Conservation (phyloP, 257 asterid species). For the Rhazya stricta region DNA sequence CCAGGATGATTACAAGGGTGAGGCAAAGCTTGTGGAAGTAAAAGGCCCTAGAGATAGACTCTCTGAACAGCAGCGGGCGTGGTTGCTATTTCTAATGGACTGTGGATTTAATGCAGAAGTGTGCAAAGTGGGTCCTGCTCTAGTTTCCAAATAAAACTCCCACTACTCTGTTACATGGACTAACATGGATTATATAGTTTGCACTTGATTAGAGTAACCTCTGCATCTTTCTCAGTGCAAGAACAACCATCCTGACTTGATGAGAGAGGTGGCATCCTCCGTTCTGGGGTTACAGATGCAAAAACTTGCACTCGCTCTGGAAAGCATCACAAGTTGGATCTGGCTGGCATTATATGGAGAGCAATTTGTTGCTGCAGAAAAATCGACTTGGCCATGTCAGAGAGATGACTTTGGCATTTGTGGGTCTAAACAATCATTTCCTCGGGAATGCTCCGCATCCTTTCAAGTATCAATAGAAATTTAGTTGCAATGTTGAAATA, state of each 20-base stretch:
- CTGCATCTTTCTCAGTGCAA: not conserved
- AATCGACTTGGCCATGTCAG: not conserved
- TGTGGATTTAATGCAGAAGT: slow-evolving; percentile 79
- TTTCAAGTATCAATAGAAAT: not conserved
- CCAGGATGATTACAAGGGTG: slow-evolving; percentile 62
- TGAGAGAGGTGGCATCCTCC: not conserved
- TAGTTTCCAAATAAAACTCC: not conserved
- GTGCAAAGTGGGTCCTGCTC: slow-evolving; percentile 69
- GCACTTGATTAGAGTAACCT: not conserved
- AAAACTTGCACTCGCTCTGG: not conserved
- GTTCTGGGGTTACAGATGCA: not conserved
- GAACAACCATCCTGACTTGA: too few species aligned
- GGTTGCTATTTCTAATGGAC: slow-evolving; percentile 78
- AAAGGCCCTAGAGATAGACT: slow-evolving; percentile 91
- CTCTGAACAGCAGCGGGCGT: slow-evolving; percentile 95
- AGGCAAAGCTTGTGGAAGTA: slow-evolving; percentile 94
- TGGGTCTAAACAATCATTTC: not conserved
- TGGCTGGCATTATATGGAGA: not conserved
- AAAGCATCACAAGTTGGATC: not conserved
- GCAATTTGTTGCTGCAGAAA: not conserved
- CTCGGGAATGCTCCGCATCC: not conserved
- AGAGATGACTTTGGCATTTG: not conserved
- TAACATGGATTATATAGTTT: not conserved
- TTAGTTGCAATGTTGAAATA: too few species aligned
- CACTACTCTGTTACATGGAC: not conserved